Percentiles rank a stretch among this genome's conserved stretches.
These are phyloP conservation scores for Hypericum perforatum DNA, from an alignment of 345 rosid genomes.

Conservation along the genomic window DNA sequence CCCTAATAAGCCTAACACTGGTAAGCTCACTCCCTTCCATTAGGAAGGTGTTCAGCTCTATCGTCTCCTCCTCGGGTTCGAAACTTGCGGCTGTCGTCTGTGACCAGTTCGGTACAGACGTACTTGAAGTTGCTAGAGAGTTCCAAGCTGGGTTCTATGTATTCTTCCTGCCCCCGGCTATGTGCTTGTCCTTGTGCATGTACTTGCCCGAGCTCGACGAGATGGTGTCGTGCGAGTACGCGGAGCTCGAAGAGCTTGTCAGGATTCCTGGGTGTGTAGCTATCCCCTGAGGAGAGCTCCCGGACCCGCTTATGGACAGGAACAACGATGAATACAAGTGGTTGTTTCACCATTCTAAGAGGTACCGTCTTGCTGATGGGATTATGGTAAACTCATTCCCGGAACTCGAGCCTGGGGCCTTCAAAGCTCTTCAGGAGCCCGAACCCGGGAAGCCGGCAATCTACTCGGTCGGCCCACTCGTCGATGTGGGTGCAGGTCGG, in stretches of 20 bases:
- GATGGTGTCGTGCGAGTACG: constrained; percentile 42
- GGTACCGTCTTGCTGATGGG: constrained; percentile 30
- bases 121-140: constrained; percentile 48
- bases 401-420: too few relatives aligned
- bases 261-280: constrained; percentile 49
- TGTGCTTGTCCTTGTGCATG: constrained; percentile 36
- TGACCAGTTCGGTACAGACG: constrained; percentile 63
- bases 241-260: constrained; percentile 48
- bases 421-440: too few relatives aligned
- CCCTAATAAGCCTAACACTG: not conserved
- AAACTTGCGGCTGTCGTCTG: constrained; percentile 35
- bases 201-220: constrained; percentile 41
- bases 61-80: constrained; percentile 14
- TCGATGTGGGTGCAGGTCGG: constrained; percentile 6
- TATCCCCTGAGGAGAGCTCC: constrained; percentile 35
- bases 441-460: constrained; percentile 13
- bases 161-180: constrained; percentile 43
- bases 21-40: not conserved
- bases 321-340: constrained; percentile 50
- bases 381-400: too few relatives aligned
- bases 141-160: constrained; percentile 39
- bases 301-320: constrained; percentile 50
- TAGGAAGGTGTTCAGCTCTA: not conserved
- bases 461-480: constrained; percentile 29
- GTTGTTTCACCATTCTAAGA: constrained; percentile 42